Base-by-base conservation (phyloP, 139 green algal species). In the Coccomyxa sp. region DNA sequence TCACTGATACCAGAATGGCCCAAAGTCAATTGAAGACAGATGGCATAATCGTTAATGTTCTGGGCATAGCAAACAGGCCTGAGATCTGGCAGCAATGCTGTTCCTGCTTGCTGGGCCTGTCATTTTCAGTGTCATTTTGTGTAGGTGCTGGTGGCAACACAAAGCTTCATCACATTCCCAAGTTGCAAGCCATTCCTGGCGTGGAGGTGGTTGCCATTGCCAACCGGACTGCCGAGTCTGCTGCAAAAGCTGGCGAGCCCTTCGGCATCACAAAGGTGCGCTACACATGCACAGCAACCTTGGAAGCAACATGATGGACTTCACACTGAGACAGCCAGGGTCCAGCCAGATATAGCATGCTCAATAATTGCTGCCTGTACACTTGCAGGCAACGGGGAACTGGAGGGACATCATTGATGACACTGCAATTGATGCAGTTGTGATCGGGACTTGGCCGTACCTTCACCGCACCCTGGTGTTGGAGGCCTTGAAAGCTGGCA, bases 361-460 rank as follows among this genome's bases (percentile, higher is more conserved):
- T 71, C 63, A 11, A 51, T 51, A 12, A 28, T n/a, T n/a, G 67
- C 31, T 32, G 28, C 58, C 16, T 60, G 45, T 32, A 51, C 12
- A 59, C 23, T 12, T 83, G 51, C 83, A 83, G 78, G 78, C 67
- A 51, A 80, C 86, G 12, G 81, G 45, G 16, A 79, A 87, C 75
- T 89, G 86, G 86, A 31, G 68, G 11, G 32, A 76, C 13, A 58
- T 89, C 18, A 71, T 89, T 10, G 13, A 77, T 14, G 81, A 89
- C 51, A 77, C 81, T 3, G 45, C 77, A 0, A 32, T 89, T 25
- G 81, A 88, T 58, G 86, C 86, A 7, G 63, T 89, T 7, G 83
- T 88, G 13, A 86, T 89, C 75, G 86, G 86, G 59, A 89, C 86
- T 16, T 89, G 86, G 86, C 86, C 86, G 16, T 79, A 88, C 77